Conservation (phyloP, 169 alveolate genomes). For the Plasmodium berghei region DNA sequence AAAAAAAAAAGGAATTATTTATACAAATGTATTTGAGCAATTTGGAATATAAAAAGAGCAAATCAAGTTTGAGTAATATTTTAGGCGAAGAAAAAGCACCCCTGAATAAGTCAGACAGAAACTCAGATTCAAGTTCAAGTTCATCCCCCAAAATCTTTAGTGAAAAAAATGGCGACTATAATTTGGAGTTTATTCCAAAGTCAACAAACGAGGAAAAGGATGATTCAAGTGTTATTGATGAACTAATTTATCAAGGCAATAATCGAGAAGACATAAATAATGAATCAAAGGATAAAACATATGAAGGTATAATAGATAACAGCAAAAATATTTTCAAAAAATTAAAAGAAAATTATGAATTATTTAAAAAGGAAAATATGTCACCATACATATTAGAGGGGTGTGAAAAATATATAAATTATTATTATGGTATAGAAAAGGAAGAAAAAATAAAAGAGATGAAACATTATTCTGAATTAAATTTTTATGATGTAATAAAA, state of each 20-base stretch:
- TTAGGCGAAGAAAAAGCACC: neutral
- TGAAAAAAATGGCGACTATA: neutral
- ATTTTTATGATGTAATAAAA: slow-evolving; percentile 61
- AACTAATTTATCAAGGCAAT: neutral
- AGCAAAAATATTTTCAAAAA: slow-evolving; percentile 56
- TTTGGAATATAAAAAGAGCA: neutral
- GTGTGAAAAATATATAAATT: slow-evolving; percentile 52
- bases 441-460: slow-evolving; percentile 59
- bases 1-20: neutral
- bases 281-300: neutral
- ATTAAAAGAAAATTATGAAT: slow-evolving; percentile 43
- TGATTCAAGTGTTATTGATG: neutral
- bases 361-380: slow-evolving; percentile 29
- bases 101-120: neutral
- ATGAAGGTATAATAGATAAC: slow-evolving; percentile 56
- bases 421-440: slow-evolving; percentile 73
- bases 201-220: neutral
- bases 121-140: neutral
- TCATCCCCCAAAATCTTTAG: neutral
- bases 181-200: neutral
- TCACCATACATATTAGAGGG: slow-evolving; percentile 46
- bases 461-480: slow-evolving; percentile 20
- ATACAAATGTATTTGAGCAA: neutral
- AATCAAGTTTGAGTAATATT: neutral
- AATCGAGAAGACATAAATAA: neutral